These are phyloP conservation scores for Coniochaeta pulveracea DNA, from an alignment of 2,329 filamentous ascomycete genomes.

Conservation along the genomic window DNA sequence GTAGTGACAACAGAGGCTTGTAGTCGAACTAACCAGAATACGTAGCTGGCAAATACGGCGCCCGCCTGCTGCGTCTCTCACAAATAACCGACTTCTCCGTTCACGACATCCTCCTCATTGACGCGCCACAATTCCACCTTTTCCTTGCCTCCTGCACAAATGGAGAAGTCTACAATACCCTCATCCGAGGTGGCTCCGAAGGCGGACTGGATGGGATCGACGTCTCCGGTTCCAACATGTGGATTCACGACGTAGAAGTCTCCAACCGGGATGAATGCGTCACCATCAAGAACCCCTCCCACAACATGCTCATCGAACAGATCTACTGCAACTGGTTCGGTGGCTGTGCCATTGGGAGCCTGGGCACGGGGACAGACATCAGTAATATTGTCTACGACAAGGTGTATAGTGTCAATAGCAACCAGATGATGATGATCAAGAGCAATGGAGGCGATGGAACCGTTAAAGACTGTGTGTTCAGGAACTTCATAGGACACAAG, in stretches of 20 bases:
- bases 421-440: constrained; percentile 55
- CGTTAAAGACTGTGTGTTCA: constrained; percentile 36
- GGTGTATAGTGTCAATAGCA: constrained; percentile 45
- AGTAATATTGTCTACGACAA: constrained; percentile 42
- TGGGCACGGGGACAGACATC: constrained; percentile 35
- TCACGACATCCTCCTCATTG: constrained; percentile 35
- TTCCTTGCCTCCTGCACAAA: constrained; percentile 23
- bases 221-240: constrained; percentile 41
- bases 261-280: constrained; percentile 50
- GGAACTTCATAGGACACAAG: constrained; percentile 48
- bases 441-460: constrained; percentile 44
- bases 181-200: constrained; percentile 35
- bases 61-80: constrained; percentile 32
- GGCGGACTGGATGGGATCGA: constrained; percentile 46
- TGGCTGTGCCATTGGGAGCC: constrained; percentile 45
- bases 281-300: constrained; percentile 27
- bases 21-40: too few species aligned
- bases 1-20: too few species aligned
- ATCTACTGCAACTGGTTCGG: constrained; percentile 53
- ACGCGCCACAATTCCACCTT: constrained; percentile 16
- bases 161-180: constrained; percentile 42
- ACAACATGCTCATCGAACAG: constrained; percentile 45
- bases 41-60: constrained; percentile 18
- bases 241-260: constrained; percentile 48
- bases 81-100: constrained; percentile 32